Percentiles rank a stretch among this genome's conserved stretches.
Evolutionary conservation across 1,139 yeast species (phyloP).

Genomic region (Saccharomycopsis phalli): DNA sequence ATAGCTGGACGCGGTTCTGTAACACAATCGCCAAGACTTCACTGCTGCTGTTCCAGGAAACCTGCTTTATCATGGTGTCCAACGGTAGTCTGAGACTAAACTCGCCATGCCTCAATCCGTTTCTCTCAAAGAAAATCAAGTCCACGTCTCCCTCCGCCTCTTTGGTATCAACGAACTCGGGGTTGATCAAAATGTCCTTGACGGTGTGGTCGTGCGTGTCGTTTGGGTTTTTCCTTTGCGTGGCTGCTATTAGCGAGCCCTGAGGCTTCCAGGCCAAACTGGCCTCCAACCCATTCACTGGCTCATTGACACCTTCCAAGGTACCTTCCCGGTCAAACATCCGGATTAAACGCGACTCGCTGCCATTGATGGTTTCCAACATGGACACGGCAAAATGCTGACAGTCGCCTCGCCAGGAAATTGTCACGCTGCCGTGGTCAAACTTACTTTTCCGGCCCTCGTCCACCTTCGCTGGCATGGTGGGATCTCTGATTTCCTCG

Average conservation of each 20-base stretch:
- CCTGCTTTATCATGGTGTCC: slow-evolving; percentile 38
- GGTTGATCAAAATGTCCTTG: slow-evolving; percentile 31
- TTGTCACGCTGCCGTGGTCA: slow-evolving; percentile 38
- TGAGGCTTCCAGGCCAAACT: slow-evolving; percentile 82
- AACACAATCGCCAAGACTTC: slow-evolving; percentile 68
- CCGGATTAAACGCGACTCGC: slow-evolving; percentile 67
- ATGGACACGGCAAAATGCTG: slow-evolving; percentile 68
- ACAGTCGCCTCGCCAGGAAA: slow-evolving; percentile 96
- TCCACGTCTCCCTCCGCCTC: slow-evolving; percentile 33
- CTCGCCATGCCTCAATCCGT: slow-evolving; percentile 88
- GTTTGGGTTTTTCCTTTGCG: slow-evolving; percentile 45
- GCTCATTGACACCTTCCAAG: slow-evolving; percentile 80
- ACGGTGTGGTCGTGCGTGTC: slow-evolving; percentile 21
- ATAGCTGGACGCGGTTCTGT: slow-evolving; percentile 57
- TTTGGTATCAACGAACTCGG: slow-evolving; percentile 14
- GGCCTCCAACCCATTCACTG: slow-evolving; percentile 74
- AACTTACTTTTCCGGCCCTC: slow-evolving; percentile 51
- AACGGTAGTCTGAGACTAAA: slow-evolving; percentile 59
- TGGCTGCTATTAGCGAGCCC: slow-evolving; percentile 78
- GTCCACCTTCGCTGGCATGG: slow-evolving; percentile 69
- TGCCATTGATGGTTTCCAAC: slow-evolving; percentile 40
- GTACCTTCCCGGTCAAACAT: slow-evolving; percentile 75
- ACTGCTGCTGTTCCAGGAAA: slow-evolving; percentile 79
- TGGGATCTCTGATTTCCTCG: slow-evolving; percentile 73
- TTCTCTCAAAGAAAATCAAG: slow-evolving; percentile 79